Conservation (phyloP, 192 early-diverging fungal species). For the Coemansia sp. region DNA sequence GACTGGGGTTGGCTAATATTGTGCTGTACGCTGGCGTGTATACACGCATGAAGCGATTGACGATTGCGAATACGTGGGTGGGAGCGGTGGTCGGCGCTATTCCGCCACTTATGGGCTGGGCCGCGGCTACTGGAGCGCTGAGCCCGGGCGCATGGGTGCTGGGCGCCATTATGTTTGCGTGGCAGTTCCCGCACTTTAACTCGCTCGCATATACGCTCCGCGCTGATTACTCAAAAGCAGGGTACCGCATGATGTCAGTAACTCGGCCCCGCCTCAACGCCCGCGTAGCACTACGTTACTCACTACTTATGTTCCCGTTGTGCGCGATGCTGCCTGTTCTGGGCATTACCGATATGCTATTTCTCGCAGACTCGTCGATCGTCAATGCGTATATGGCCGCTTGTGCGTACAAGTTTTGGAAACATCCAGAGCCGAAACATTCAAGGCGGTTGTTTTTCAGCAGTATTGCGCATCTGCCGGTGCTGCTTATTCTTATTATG, state of each 20-base stretch:
- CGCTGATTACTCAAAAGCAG: conserved; percentile 94
- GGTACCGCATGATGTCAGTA: conserved; percentile 94
- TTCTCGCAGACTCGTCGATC: conserved; percentile 70
- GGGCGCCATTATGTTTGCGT: conserved; percentile 81
- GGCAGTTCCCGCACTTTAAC: conserved; percentile 99
- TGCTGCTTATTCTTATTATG: conserved; percentile 85
- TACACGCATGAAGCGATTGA: conserved; percentile 90
- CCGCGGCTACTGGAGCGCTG: conserved; percentile 74
- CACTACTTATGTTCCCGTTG: conserved; percentile 71
- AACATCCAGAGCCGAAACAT: conserved; percentile 70
- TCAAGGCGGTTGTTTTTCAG: conserved; percentile 91
- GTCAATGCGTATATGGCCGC: conserved; percentile 74
- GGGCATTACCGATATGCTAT: conserved; percentile 77
- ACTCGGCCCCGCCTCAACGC: conserved; percentile 85
- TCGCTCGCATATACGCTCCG: conserved; percentile 86
- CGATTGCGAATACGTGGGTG: conserved; percentile 94
- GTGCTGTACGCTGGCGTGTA: conserved; percentile 87
- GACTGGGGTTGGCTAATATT: conserved; percentile 80
- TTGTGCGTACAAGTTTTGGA: conserved; percentile 79
- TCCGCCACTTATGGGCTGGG: conserved; percentile 99
- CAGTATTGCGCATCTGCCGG: conserved; percentile 84
- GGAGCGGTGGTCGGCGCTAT: conserved; percentile 93
- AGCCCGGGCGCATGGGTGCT: conserved; percentile 80
- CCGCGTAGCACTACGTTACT: conserved; percentile 81
- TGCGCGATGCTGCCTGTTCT: conserved; percentile 58